Conservation (phyloP, 2,329 filamentous ascomycete genomes). For the Fusarium oxysporum region DNA sequence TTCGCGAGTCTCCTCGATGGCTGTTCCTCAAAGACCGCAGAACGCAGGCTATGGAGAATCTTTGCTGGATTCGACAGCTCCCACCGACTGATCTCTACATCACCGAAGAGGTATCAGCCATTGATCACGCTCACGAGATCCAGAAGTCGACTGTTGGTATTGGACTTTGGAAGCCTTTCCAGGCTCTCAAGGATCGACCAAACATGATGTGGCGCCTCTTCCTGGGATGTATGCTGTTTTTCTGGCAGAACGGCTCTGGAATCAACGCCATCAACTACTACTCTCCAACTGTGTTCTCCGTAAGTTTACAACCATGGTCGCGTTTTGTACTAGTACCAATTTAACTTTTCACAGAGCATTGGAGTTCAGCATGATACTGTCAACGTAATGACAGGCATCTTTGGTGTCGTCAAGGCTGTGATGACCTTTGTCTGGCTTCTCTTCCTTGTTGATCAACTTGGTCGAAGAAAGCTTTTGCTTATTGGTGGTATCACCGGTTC, state of each 20-base stretch:
- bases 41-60: slow-evolving; percentile 61
- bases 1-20: slow-evolving; percentile 70
- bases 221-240: slow-evolving; percentile 72
- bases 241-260: slow-evolving; percentile 75
- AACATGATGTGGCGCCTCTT: slow-evolving; percentile 71
- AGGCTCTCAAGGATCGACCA: slow-evolving; percentile 29
- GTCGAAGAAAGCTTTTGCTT: slow-evolving; percentile 64
- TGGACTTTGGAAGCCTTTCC: slow-evolving; percentile 41
- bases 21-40: slow-evolving; percentile 65
- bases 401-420: slow-evolving; percentile 74
- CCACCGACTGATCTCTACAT: slow-evolving; percentile 58
- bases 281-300: slow-evolving; percentile 39
- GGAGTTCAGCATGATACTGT: slow-evolving; percentile 31
- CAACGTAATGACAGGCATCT: slow-evolving; percentile 72
- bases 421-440: slow-evolving; percentile 73
- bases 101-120: slow-evolving; percentile 35
- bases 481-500: slow-evolving; percentile 69
- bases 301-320: rapidly evolving
- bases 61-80: slow-evolving; percentile 67
- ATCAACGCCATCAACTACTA: slow-evolving; percentile 45
- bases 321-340: rapidly evolving
- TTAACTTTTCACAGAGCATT: slow-evolving; percentile 4
- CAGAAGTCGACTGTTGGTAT: slow-evolving; percentile 72
- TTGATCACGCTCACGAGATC: slow-evolving; percentile 56
- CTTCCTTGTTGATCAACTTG: slow-evolving; percentile 69